Base-by-base conservation (phyloP, 2,329 filamentous ascomycete species). In the Ceratocystis huliohia region DNA sequence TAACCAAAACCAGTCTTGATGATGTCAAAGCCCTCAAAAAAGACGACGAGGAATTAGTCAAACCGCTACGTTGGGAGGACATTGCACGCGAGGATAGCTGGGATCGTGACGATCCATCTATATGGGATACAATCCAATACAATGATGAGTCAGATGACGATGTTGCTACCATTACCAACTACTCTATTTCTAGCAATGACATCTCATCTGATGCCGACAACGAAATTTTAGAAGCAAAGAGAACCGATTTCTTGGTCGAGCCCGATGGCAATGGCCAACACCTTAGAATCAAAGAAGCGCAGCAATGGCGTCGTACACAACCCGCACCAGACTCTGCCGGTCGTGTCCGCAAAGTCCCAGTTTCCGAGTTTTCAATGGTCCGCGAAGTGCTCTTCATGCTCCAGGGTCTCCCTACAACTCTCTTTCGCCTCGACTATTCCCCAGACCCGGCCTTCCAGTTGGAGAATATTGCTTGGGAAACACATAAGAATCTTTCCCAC, bases 351-450 rank as follows among this genome's bases (percentile, higher is more conserved):
- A 80, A 80, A 66, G 73, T 78, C 0, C 71, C 75, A 1, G 78
- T 93, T 5, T 83, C 88, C 0, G 92, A 96, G 73, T 78, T 88
- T 1, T 85, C 92, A 69, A 78, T 86, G 10, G 77, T 92, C 30
- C 84, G 91, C 61, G 91, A 97, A 65, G 83, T 85, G 0, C 78
- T 96, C 0, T 93, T 90, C 71, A 95, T 96, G 89, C 81, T 97
- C 0, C 83, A 85, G 65, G 92, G 92, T 0, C 77, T 94, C 3
- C 82, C 86, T 5, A 93, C 88, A 1, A 87, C 85, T 1, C 73
- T 96, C 0, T 96, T 92, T 71, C 77, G 76, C 66, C 25, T 70
- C 2, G 72, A 78, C 62, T 78, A 76, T 15, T 69, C 73, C 5
- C 77, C 78, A 0, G 73, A 75, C 1, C 71, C 75, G 3, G 71